Evolutionary conservation across 805 yeast genomes (phyloP).

Genomic region (Saccharomycopsis synnaedendra): DNA sequence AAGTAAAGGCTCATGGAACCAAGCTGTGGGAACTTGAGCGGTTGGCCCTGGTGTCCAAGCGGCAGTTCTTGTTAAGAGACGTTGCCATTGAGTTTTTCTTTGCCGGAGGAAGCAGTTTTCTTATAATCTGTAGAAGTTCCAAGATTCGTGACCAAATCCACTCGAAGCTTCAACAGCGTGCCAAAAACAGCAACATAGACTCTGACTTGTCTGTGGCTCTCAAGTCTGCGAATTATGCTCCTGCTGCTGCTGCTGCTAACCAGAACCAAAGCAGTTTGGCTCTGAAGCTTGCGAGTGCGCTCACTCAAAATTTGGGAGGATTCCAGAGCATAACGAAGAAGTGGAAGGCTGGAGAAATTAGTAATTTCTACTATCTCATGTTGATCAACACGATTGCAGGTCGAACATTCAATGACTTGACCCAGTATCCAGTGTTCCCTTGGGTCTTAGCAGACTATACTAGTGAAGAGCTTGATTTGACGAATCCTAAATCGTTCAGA

Average conservation of each 20-base stretch:
- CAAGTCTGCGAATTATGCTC: constrained; percentile 24
- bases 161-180: constrained; percentile 34
- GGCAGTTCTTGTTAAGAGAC: constrained; percentile 69
- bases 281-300: constrained; percentile 33
- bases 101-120: constrained; percentile 56
- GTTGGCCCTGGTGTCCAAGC: constrained; percentile 53
- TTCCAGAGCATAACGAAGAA: constrained; percentile 43
- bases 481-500: constrained; percentile 50
- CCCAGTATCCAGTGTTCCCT: constrained; percentile 87
- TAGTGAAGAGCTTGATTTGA: constrained; percentile 57
- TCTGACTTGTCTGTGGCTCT: constrained; percentile 43
- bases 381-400: constrained; percentile 78
- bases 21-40: constrained; percentile 50
- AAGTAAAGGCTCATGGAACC: constrained; percentile 31
- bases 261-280: constrained; percentile 26
- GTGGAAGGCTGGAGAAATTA: constrained; percentile 71
- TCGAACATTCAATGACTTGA: constrained; percentile 76
- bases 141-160: constrained; percentile 47
- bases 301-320: constrained; percentile 27
- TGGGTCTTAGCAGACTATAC: constrained; percentile 82
- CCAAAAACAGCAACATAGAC: constrained; percentile 41
- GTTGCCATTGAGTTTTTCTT: constrained; percentile 74
- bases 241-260: constrained; percentile 18
- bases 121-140: constrained; percentile 51
- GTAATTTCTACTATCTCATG: constrained; percentile 76